Base-by-base conservation (phyloP, 1,139 yeast genomes). In the Magnusiomyces clavatus region DNA sequence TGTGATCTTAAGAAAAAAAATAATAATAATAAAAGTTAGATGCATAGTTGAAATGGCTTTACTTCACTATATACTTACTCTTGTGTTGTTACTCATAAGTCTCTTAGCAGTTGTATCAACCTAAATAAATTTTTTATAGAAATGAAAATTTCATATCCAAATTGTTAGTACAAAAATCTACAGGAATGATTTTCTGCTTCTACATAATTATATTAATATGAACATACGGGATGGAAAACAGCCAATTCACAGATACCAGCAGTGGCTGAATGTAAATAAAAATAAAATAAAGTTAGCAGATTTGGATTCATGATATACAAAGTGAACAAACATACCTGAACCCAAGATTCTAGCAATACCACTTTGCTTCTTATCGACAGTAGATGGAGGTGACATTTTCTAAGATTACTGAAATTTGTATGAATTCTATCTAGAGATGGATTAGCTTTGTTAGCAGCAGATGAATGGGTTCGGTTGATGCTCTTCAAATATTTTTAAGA, bases 181-280 rank as follows among this genome's bases (percentile, higher is more conserved):
- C n/a, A 24, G 3, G 6, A 43, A 14, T 20, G 17, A 40, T n/a
- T 14, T 49, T 44, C 12, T 6, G 16, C 20, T 3, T 14, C 11
- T 11, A 12, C 6, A 50, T 16, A 10, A n/a, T 16, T 2, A 39
- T 16, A 39, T 2, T 20, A 42, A 40, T 14, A 34, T 11, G 14
- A 11, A 44, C 62, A 11, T 54, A 64, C 97, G 24, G 99, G 99
- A 71, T 92, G 99, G 81, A 92, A 92, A 42, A 94, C 95, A 56
- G 86, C 95, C 63, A 92, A 84, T 72, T 92, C 99, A 65, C 95
- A 81, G 66, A 92, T 87, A 62, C 98, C 99, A 39, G 99, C 98
- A 38, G 96, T 79, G 29, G 97, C 98, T 42, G 19, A 8, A 12
- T 20, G 14, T 5, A 16, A 37, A 20, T 12, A 51, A 51, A 24